phyloP scores from a whole-genome alignment of 2,329 filamentous ascomycete species.

The Myriosclerotinia scirpicola region DNA sequence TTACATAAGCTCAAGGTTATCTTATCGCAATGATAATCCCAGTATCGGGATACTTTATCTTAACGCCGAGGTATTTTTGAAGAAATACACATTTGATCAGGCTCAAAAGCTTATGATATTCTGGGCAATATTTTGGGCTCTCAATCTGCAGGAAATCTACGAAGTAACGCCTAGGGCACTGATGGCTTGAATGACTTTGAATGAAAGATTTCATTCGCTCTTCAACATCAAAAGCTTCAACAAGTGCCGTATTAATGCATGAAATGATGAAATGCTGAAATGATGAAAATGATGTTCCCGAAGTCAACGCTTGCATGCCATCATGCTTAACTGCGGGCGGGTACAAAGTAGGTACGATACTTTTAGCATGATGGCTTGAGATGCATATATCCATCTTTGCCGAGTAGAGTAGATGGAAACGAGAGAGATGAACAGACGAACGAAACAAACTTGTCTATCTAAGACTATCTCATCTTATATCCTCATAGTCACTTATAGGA shows the following conservation, averaged over 20 bases:
- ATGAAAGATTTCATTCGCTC: background rate
- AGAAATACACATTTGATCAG: background rate
- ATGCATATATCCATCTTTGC: background rate
- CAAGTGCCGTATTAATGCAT: background rate
- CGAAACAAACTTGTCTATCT: too few relatives aligned
- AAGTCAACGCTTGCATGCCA: too few relatives aligned
- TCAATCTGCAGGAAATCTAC: background rate
- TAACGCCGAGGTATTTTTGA: slow-evolving; percentile 4
- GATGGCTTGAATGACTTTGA: background rate
- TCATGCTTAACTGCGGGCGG: background rate
- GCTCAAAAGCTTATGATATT: background rate
- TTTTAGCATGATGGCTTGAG: background rate
- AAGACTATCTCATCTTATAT: too few relatives aligned
- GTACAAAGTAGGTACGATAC: background rate
- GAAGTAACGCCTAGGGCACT: background rate
- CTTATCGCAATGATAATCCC: background rate
- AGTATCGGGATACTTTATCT: background rate
- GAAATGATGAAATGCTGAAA: too few relatives aligned
- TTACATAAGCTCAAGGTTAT: slow-evolving; percentile 17
- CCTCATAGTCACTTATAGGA: too few relatives aligned
- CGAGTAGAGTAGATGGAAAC: too few relatives aligned
- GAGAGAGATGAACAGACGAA: too few relatives aligned
- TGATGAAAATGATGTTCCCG: too few relatives aligned
- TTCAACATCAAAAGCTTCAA: background rate
- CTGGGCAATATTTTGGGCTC: slow-evolving; percentile 1